Evolutionary conservation across 441 rosid species (phyloP).

Genomic region (Erodium chrysanthum): DNA sequence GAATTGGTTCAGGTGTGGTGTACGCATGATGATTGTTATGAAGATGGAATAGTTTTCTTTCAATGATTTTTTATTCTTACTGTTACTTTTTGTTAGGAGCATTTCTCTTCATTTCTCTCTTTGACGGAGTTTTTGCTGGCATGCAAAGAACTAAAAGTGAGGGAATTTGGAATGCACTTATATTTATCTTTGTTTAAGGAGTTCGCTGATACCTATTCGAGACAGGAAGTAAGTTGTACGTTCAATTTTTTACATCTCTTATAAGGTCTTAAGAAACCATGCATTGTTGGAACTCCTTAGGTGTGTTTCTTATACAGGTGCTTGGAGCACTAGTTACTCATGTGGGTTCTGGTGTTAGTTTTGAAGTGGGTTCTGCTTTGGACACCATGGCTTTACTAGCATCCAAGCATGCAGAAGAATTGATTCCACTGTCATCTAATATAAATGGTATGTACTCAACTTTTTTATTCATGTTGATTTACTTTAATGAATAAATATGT

Average conservation of each 20-base stretch:
- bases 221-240: constrained; percentile 57
- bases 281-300: neutral
- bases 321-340: constrained; percentile 74
- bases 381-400: constrained; percentile 55
- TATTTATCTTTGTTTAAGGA: constrained; percentile 56
- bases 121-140: constrained; percentile 61
- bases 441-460: constrained; percentile 46
- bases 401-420: constrained; percentile 42
- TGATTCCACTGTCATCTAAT: constrained; percentile 66
- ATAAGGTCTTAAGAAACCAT: constrained; percentile 8
- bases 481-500: constrained; percentile 10
- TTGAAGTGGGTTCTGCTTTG: constrained; percentile 66
- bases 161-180: constrained; percentile 55
- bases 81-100: constrained; percentile 36
- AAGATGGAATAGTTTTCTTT: constrained; percentile 14
- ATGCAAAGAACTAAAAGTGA: constrained; percentile 70
- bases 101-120: constrained; percentile 59
- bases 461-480: neutral
- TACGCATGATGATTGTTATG: neutral
- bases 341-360: constrained; percentile 66
- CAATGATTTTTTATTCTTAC: constrained; percentile 11
- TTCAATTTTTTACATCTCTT: constrained; percentile 2
- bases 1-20: constrained; percentile 51
- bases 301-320: constrained; percentile 36
- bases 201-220: constrained; percentile 46